Evolutionary conservation across 345 rosid species (phyloP), one percentile per base, ranked within the genome.

Genomic region (Citrus australasica): DNA sequence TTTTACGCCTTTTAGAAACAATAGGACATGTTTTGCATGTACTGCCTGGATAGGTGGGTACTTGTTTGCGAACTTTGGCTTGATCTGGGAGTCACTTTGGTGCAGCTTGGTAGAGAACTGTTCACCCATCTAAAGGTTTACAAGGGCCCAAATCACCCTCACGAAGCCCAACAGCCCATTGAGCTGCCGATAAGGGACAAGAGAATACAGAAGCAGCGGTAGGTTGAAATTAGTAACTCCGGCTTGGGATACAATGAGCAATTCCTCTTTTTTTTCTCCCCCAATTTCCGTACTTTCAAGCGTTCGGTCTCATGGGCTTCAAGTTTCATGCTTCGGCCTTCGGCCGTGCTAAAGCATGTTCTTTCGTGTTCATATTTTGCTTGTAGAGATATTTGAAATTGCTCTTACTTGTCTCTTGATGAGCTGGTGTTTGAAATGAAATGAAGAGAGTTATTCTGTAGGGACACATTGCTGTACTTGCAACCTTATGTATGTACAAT

Each of bases 111-210:
- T 25, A 89, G 99, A 83, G 88, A 94, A 71, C 61, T 96, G 33
- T 96, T 96, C 85, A 93, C 91, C 86, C 99, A 96, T 87, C 91
- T 96, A 21, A 93, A 92, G 87, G 99, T 92, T 60, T 96, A 92
- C 93, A 90, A 91, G 82, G 99, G 99, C 11, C 90, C 97, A 14
- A 88, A 90, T 11, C 98, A 96, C 83, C 99, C 99, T 1, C 99
- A 92, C 0, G 97, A 93, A 53, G 97, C 97, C 1, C 99, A 95
- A 82, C 85, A 79, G 89, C 99, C 99, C 0, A 79, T 88, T 33
- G 97, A 91, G 48, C 90, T 96, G 46, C 99, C 99, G 10, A 84
- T 92, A 80, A 83, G 90, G 84, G 99, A 96, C 92, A 90, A 91
- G 90, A 92, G 97, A 89, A 87, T 93, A 81, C 92, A 88, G 80